These are phyloP conservation scores for Vickermania ingenoplastis DNA, from an alignment of 208 protist species.

Conservation along the genomic window DNA sequence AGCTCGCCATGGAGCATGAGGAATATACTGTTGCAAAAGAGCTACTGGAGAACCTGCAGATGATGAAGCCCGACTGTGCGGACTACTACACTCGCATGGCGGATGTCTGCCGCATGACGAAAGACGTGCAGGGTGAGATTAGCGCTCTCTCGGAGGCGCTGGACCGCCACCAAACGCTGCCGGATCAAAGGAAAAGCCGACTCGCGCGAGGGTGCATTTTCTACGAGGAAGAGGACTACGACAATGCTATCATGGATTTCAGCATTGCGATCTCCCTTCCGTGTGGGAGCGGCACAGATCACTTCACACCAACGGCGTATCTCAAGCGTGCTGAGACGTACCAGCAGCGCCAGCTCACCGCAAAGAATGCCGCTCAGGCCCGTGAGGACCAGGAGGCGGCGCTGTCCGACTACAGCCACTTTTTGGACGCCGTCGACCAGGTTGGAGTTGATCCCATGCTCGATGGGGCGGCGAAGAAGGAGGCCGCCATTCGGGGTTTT, in stretches of 20 bases:
- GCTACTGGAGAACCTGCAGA: conserved; percentile 47
- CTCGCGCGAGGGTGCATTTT: conserved; percentile 68
- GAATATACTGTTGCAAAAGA: conserved; percentile 51
- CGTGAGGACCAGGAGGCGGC: conserved; percentile 45
- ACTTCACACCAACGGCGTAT: conserved; percentile 57
- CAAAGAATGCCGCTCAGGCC: conserved; percentile 1
- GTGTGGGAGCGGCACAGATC: conserved; percentile 22
- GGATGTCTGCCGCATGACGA: conserved; percentile 41
- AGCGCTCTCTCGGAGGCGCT: conserved; percentile 61
- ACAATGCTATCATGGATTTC: conserved; percentile 74
- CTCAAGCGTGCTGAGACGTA: conserved; percentile 68
- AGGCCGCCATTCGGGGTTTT: conserved; percentile 3
- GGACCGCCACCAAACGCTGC: conserved; percentile 39
- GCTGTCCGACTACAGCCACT: conserved; percentile 41
- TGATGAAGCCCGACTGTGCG: conserved; percentile 40
- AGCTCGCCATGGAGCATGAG: conserved; percentile 27
- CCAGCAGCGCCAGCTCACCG: conserved; percentile 19
- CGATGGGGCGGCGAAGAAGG: not conserved
- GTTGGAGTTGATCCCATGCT: not conserved
- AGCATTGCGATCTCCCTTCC: conserved; percentile 48
- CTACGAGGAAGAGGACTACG: conserved; percentile 37
- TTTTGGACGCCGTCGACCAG: conserved; percentile 20
- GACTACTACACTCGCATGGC: conserved; percentile 55
- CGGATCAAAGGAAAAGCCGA: conserved; percentile 47
- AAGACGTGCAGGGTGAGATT: conserved; percentile 35